Conservation (phyloP, 371 early-diverging fungal species). For the Mucor sp. region DNA sequence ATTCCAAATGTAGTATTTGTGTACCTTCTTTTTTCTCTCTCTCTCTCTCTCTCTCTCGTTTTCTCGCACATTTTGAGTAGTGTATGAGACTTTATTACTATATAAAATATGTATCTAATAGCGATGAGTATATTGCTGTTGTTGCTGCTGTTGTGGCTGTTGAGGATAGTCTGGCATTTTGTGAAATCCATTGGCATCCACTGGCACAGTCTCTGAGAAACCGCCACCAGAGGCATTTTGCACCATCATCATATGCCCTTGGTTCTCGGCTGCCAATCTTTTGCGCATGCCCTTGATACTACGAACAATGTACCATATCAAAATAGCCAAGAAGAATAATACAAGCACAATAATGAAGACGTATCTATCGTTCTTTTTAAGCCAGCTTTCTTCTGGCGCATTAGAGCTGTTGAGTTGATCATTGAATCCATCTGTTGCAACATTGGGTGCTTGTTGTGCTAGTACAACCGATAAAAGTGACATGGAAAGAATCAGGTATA, state of each 20-base stretch:
- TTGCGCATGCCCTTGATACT: conserved; percentile 30
- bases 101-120: conserved; percentile 13
- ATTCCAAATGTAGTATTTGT: not conserved
- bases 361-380: conserved; percentile 19
- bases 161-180: conserved; percentile 21
- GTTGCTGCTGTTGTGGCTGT: conserved; percentile 7
- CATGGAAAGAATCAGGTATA: not conserved
- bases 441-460: not conserved
- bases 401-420: not conserved
- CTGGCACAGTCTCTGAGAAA: conserved; percentile 22
- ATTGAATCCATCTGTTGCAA: conserved; percentile 16
- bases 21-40: not conserved
- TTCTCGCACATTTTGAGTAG: not conserved
- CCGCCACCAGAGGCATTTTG: conserved; percentile 9
- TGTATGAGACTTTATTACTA: not conserved
- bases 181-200: conserved; percentile 18
- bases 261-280: conserved; percentile 26
- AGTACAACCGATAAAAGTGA: not conserved
- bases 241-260: conserved; percentile 26
- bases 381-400: conserved; percentile 21
- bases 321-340: conserved; percentile 16
- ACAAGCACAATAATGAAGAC: conserved; percentile 25
- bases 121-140: conserved; percentile 21
- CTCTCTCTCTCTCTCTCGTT: not conserved
- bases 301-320: conserved; percentile 28